These are phyloP conservation scores for Cryphonectria parasitica DNA, from an alignment of 2,329 filamentous ascomycete species.

Conservation along the genomic window DNA sequence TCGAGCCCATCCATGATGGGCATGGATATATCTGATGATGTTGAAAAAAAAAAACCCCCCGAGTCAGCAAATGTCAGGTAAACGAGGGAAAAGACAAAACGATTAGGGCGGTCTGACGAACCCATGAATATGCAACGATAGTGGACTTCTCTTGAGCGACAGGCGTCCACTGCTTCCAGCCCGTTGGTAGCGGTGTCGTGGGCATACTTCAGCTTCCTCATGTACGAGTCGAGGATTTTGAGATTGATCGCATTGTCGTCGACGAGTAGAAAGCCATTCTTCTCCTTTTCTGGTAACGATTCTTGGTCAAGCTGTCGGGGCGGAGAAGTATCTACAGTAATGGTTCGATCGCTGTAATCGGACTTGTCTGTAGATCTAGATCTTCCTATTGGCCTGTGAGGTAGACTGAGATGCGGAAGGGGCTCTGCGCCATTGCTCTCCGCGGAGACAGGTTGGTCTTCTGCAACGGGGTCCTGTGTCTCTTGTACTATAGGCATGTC, in stretches of 20 bases:
- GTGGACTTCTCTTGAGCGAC: slow-evolving; percentile 38
- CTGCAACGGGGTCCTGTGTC: background rate
- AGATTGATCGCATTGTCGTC: slow-evolving; percentile 50
- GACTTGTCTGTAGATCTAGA: background rate
- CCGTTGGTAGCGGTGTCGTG: slow-evolving; percentile 51
- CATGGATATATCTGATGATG: slow-evolving; percentile 37
- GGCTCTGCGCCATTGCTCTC: background rate
- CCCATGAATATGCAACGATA: slow-evolving; percentile 55
- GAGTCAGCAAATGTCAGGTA: background rate
- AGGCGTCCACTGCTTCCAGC: slow-evolving; percentile 50
- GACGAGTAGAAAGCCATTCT: slow-evolving; percentile 37
- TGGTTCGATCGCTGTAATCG: background rate
- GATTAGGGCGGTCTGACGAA: slow-evolving; percentile 16
- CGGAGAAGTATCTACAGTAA: background rate
- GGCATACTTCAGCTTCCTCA: slow-evolving; percentile 43
- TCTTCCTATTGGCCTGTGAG: background rate
- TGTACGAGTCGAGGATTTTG: slow-evolving; percentile 42
- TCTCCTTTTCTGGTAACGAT: background rate
- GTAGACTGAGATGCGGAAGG: background rate
- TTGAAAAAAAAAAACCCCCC: too few relatives aligned
- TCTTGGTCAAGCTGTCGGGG: background rate
- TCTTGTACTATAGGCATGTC: background rate
- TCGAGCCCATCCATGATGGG: slow-evolving; percentile 40
- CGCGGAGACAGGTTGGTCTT: background rate
- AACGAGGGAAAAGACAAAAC: background rate